A percentile compares a stretch with the other conserved stretches of the same genome.
Conservation (phyloP, 2,329 filamentous ascomycete species). For the Fusarium decemcellulare region DNA sequence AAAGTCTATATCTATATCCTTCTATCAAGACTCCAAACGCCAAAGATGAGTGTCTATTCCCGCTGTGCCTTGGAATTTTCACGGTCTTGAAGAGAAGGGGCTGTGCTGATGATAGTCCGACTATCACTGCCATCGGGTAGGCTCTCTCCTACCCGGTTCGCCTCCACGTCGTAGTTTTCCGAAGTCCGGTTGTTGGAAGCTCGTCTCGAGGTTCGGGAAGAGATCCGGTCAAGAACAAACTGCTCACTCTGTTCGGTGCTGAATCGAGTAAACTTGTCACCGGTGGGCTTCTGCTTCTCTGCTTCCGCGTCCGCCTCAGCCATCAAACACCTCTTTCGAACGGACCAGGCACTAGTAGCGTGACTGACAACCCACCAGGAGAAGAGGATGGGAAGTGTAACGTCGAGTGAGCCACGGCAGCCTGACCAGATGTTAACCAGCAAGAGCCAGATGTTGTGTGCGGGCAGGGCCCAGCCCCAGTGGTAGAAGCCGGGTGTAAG, state of each 20-base stretch:
- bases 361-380: conserved; percentile 29
- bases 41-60: not conserved
- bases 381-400: conserved; percentile 25
- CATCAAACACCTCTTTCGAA: conserved; percentile 29
- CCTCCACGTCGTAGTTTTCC: not conserved
- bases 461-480: conserved; percentile 24
- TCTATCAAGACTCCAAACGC: not conserved
- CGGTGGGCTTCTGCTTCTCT: not conserved
- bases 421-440: conserved; percentile 31
- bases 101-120: not conserved
- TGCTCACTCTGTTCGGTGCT: conserved; percentile 4
- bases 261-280: conserved; percentile 3
- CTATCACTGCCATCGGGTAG: not conserved
- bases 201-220: not conserved
- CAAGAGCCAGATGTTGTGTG: conserved; percentile 23
- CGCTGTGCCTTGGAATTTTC: not conserved
- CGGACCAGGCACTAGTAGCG: conserved; percentile 23
- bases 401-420: conserved; percentile 4
- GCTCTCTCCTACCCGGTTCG: not conserved
- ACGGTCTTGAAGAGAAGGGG: not conserved
- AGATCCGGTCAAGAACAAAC: not conserved
- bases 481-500: conserved; percentile 30
- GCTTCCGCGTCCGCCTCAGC: conserved; percentile 16
- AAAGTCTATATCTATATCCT: not conserved
- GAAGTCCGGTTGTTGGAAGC: not conserved